Evolutionary conservation across 768 basidiomycete species (phyloP), one percentile per base, ranked within the genome.

Genomic region (Mycena galericulata): DNA sequence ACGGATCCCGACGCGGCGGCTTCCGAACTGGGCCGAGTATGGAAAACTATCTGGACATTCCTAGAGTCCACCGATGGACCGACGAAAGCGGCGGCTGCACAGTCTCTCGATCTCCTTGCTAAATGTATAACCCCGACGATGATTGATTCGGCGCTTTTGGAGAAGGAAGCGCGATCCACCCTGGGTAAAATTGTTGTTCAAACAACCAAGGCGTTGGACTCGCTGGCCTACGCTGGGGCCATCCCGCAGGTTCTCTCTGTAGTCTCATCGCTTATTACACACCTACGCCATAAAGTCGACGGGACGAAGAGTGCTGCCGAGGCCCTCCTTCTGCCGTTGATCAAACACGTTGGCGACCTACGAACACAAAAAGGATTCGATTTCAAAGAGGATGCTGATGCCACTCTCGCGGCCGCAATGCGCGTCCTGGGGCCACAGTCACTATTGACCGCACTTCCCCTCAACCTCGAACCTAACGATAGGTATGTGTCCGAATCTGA

Each of bases 361-460:
- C 82, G 97, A 61, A 83, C 87, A 27, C 85, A 92, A 73, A 95
- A 92, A 78, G 89, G 85, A 1, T 99, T 99, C 74, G 96, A 98
- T 78, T 87, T 93, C 79, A 96, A 95, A 77, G 96, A 97, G 75
- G 89, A 88, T 22, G 95, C 91, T 17, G 97, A 99, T 76, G 82
- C 81, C 12, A 89, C 92, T 0, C 81, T 99, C 38, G 89, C 92
- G 1, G 87, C 88, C 27, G 94, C 96, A 0, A 93, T 98, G 87
- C 88, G 89, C 65, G 86, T 94, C 5, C 80, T 98, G 50, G 98
- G 98, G 5, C 96, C 97, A 8, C 89, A 92, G 65, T 89, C 90
- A 2, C 76, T 99, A 4, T 82, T 99, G 36, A 79, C 83, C 24
- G 81, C 84, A 24, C 82, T 99, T 45, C 98, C 98, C 12, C 81